Base-by-base conservation (phyloP, 106 monocot genomes). In the Allium fistulosum region DNA sequence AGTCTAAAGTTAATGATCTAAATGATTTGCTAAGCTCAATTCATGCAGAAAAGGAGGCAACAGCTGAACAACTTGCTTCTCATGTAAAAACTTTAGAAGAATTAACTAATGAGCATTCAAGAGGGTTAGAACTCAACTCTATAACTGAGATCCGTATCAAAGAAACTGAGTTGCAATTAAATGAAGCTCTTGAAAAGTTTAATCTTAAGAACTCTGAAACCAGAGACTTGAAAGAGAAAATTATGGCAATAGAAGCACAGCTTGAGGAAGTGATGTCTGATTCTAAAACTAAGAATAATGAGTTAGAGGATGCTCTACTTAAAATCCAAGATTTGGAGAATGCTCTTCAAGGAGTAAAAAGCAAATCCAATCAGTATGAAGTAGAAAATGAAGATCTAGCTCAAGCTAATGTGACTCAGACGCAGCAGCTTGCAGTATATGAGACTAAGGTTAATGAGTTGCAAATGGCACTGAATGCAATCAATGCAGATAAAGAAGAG, bases 41-140 rank as follows among this genome's bases (percentile, higher is more conserved):
- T 75, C 71, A 85, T 48, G 58, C 80, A 46, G 88, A 85, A 57
- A 89, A 89, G 70, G 88, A 82, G 60, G 74, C 69, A 72, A 73
- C 76, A 62, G 77, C 75, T 50, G 73, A 74, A 49, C 71, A 88
- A 61, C 65, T 88, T 26, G 71, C 67, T 82, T 71, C 62, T 70
- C 81, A 79, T 74, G 68, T 77, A 55, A 82, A 69, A 67, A 82
- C 74, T 60, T 71, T 86, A 26, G 62, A 79, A 37, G 63, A 82
- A 10, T 65, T 86, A 49, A 82, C 74, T 17, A 80, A 84, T 77
- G 68, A 88, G 48, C 83, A 83, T 69, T 75, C 86, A 46, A 88
- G 80, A 73, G 73, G 63, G 9, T 67, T 86, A 73, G 83, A 88
- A 57, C 67, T 86, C 52, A 85, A 86, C 7, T 83, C 79, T 61